Conservation (phyloP, 768 basidiomycete species). For the Pleurotus tuber-regium region DNA sequence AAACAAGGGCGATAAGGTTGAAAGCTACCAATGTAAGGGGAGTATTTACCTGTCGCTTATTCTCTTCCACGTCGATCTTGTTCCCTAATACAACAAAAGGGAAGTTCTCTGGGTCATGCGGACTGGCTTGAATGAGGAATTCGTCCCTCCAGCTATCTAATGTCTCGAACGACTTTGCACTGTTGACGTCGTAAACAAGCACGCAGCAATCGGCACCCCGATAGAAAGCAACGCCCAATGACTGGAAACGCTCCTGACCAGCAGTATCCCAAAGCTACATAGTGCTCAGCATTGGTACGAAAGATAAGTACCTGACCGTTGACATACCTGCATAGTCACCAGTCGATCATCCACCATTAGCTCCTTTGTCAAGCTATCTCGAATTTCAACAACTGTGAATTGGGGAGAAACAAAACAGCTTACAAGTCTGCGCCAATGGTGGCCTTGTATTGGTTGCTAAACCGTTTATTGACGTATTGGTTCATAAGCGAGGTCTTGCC, state of each 20-base stretch:
- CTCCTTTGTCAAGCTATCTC: slow-evolving; percentile 86
- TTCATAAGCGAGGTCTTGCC: slow-evolving; percentile 99
- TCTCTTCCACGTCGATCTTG: slow-evolving; percentile 99
- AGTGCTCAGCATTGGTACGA: slow-evolving; percentile 7
- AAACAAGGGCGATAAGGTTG: slow-evolving; percentile 11
- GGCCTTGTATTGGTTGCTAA: slow-evolving; percentile 99
- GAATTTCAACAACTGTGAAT: slow-evolving; percentile 16
- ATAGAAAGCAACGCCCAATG: slow-evolving; percentile 98
- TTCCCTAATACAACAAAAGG: slow-evolving; percentile 99
- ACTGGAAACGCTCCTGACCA: slow-evolving; percentile 99
- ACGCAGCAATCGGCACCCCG: slow-evolving; percentile 99
- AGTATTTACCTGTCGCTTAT: slow-evolving; percentile 85
- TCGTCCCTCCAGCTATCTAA: slow-evolving; percentile 99
- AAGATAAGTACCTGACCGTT: background rate
- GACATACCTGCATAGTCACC: slow-evolving; percentile 93
- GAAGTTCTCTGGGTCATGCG: slow-evolving; percentile 99
- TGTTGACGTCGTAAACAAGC: slow-evolving; percentile 98
- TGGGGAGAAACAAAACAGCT: slow-evolving; percentile 29
- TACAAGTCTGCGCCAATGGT: slow-evolving; percentile 98
- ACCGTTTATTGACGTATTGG: slow-evolving; percentile 99
- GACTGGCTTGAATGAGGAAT: slow-evolving; percentile 97
- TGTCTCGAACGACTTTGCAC: slow-evolving; percentile 96
- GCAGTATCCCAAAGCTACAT: slow-evolving; percentile 96
- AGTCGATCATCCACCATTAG: slow-evolving; percentile 97
- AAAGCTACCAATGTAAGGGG: background rate